phyloP scores from a whole-genome alignment of 345 rosid species.

The Eucalyptus regnans region DNA sequence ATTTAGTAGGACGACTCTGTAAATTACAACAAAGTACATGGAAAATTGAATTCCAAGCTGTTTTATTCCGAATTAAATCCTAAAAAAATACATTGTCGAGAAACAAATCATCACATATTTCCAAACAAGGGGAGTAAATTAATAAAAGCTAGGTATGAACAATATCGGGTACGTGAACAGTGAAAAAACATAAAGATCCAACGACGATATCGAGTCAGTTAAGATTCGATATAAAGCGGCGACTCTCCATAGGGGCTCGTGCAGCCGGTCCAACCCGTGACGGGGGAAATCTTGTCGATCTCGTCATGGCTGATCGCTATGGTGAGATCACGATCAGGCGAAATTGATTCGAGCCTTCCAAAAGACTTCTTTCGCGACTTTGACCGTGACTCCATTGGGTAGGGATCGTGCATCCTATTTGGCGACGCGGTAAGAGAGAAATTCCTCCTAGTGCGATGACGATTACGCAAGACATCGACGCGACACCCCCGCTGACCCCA shows the following conservation, averaged over 20 bases:
- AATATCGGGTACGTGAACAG: no score
- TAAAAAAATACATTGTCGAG: background rate
- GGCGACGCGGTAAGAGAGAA: background rate
- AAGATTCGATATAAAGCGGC: background rate
- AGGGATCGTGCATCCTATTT: background rate
- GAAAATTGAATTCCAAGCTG: background rate
- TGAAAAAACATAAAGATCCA: background rate
- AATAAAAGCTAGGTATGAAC: background rate
- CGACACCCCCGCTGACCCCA: background rate
- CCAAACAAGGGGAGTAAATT: background rate
- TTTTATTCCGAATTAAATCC: background rate
- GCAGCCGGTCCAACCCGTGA: background rate
- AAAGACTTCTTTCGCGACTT: background rate
- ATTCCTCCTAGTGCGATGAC: background rate
- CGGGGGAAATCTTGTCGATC: background rate
- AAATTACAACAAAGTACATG: background rate
- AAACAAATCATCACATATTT: background rate
- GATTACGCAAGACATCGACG: background rate
- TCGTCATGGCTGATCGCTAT: background rate
- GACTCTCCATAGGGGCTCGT: accelerated
- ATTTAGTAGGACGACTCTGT: background rate
- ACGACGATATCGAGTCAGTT: accelerated
- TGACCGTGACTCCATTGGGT: background rate
- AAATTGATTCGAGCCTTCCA: background rate
- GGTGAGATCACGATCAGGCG: background rate